Evolutionary conservation across 2,329 filamentous ascomycete species (phyloP), one percentile per base, ranked within the genome.

Genomic region (Arthrobotrys entomopaga): DNA sequence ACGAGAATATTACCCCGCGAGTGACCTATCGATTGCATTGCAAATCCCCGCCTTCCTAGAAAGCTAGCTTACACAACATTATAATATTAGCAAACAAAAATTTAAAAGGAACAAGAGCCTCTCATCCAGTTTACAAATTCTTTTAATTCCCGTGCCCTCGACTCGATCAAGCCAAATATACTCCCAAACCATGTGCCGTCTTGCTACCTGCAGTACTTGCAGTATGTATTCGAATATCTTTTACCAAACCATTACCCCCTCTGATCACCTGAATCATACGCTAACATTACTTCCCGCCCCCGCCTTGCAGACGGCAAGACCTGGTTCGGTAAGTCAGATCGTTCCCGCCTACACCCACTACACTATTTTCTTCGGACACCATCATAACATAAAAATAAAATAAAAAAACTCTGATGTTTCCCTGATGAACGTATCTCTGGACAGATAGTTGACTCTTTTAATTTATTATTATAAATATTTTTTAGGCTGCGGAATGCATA

Each of bases 291-390:
- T 56, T 61, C 57, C 65, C 65, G 64, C 53, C 58, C 65, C 46
- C 11, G 16, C 46, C 16, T 46, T 57, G 54, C 69, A 73, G 69
- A 73, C 19, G 69, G 69, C 69, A 73, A 73, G 69, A 73, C 69
- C 56, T 73, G 69, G 69, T 65, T 56, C 24, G 69, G 69, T 73
- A 66, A 10, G 69, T 48, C 24, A 40, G 20, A 40, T n/a, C 29
- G 29, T 34, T 34, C 29, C 40, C 19, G 19, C 52, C 20, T 34
- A 19, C 11, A 6, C 19, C 26, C 19, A 49, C 8, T 26, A 38
- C 42, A 13, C 42, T 46, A 46, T 6, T 53, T 29, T 13, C 16
- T 24, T 53, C 20, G 16, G 16, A 34, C 29, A 34, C 29, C 29
- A 34, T 8, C 1, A 34, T 34, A 34, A 7, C 29, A 34, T 7